Percentiles rank a stretch among this genome's conserved stretches.
phyloP scores from a whole-genome alignment of 257 asterid genomes.

The Primulina eburnea region DNA sequence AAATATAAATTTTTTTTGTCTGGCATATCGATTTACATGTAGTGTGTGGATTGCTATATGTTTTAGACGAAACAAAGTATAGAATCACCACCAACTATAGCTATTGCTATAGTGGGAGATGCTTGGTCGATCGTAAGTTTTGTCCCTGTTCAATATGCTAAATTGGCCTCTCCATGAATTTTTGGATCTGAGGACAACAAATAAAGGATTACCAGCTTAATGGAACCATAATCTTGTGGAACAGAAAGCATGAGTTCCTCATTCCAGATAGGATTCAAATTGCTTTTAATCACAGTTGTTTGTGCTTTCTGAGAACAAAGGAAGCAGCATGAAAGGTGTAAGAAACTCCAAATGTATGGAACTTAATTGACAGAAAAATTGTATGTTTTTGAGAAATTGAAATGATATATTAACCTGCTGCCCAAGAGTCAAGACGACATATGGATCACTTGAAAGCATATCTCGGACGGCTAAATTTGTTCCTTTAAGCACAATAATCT shows the following conservation, averaged over 20 bases:
- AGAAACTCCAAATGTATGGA: not conserved
- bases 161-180: not conserved
- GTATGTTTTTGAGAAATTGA: not conserved
- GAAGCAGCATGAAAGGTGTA: slow-evolving; percentile 23
- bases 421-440: slow-evolving; percentile 79
- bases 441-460: slow-evolving; percentile 94
- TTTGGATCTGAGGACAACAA: not conserved
- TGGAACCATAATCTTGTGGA: slow-evolving; percentile 71
- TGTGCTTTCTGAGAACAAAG: slow-evolving; percentile 62
- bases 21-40: not conserved
- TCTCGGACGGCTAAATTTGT: slow-evolving; percentile 87
- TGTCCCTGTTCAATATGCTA: not conserved
- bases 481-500: slow-evolving; percentile 73
- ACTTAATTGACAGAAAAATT: not conserved
- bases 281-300: slow-evolving; percentile 73
- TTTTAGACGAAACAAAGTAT: not conserved
- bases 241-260: slow-evolving; percentile 95
- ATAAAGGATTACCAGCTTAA: slow-evolving; percentile 62
- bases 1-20: no score
- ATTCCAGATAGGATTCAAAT: slow-evolving; percentile 90
- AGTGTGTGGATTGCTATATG: not conserved
- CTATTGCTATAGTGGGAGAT: not conserved
- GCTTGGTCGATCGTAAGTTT: not conserved
- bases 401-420: slow-evolving; percentile 59
- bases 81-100: not conserved